phyloP scores from a whole-genome alignment of 441 rosid species.

The Gossypium lobatum region DNA sequence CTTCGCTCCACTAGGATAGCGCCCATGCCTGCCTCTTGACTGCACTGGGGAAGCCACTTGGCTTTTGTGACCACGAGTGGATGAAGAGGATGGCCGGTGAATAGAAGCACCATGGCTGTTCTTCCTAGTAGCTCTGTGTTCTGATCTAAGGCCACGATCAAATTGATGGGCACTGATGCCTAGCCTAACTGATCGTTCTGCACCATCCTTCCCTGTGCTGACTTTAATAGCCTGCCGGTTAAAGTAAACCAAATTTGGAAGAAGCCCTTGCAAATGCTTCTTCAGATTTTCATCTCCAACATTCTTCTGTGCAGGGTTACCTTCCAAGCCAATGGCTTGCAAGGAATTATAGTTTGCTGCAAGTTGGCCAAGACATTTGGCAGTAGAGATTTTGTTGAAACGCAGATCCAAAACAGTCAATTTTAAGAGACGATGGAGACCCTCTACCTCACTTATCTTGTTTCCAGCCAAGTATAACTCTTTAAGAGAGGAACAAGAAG shows the following conservation, averaged over 20 bases:
- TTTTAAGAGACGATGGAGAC: constrained; percentile 87
- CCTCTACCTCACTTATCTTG: constrained; percentile 82
- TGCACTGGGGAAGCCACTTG: constrained; percentile 37
- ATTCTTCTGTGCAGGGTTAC: constrained; percentile 92
- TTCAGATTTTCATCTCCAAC: constrained; percentile 90
- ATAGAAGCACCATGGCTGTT: constrained; percentile 31
- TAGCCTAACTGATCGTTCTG: constrained; percentile 54
- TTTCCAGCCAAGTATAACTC: constrained; percentile 92
- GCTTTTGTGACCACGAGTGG: constrained; percentile 33
- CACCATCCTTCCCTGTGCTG: constrained; percentile 46
- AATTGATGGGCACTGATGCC: constrained; percentile 54
- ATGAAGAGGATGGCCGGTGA: constrained; percentile 33
- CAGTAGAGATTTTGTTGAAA: constrained; percentile 78
- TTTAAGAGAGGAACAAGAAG: constrained; percentile 87
- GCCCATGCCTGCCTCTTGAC: constrained; percentile 47
- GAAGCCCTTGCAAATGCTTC: constrained; percentile 70
- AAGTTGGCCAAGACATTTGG: constrained; percentile 84
- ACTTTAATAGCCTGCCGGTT: constrained; percentile 66
- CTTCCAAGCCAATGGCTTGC: constrained; percentile 93
- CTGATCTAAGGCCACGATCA: constrained; percentile 58
- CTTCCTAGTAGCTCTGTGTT: constrained; percentile 58
- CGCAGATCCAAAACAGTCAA: constrained; percentile 78
- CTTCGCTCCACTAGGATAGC: constrained; percentile 50
- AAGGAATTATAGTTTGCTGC: constrained; percentile 90
- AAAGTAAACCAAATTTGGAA: constrained; percentile 72